Evolutionary conservation across 768 basidiomycete genomes (phyloP).

Genomic region (Phlegmacium glaucopus): DNA sequence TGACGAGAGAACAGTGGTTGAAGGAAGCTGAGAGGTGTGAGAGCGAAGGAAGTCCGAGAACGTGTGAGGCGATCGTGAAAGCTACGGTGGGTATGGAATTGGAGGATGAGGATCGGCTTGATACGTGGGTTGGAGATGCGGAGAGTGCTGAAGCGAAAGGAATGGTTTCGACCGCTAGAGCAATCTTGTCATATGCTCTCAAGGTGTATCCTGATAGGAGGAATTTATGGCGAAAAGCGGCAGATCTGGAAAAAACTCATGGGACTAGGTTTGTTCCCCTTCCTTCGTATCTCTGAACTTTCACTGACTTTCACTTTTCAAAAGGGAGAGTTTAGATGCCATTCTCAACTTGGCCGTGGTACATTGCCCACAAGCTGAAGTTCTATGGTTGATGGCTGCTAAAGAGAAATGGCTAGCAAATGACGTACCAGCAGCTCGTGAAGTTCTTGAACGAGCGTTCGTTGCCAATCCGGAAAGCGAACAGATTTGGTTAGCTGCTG

Average conservation of each 20-base stretch:
- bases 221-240: constrained; percentile 86
- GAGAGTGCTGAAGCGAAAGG: constrained; percentile 75
- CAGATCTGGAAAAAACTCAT: constrained; percentile 89
- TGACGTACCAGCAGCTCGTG: constrained; percentile 87
- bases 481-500: constrained; percentile 96
- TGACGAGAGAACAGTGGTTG: constrained; percentile 93
- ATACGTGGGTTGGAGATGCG: constrained; percentile 90
- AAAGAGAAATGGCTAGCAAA: constrained; percentile 95
- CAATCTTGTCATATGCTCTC: constrained; percentile 87
- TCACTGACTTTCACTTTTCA: constrained; percentile 30
- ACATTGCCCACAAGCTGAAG: constrained; percentile 93
- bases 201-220: constrained; percentile 87
- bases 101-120: constrained; percentile 90
- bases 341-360: constrained; percentile 81
- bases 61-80: constrained; percentile 93
- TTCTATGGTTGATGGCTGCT: constrained; percentile 96
- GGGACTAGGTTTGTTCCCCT: constrained; percentile 59
- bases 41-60: constrained; percentile 75
- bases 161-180: constrained; percentile 78
- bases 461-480: constrained; percentile 95
- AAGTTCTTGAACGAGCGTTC: constrained; percentile 87
- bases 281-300: background rate
- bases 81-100: constrained; percentile 92
- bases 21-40: constrained; percentile 95
- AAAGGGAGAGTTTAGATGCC: constrained; percentile 67